Percentiles rank a stretch among this genome's conserved stretches.
These are phyloP conservation scores for Aspergillus latus DNA, from an alignment of 2,329 filamentous ascomycete species.

Conservation along the genomic window DNA sequence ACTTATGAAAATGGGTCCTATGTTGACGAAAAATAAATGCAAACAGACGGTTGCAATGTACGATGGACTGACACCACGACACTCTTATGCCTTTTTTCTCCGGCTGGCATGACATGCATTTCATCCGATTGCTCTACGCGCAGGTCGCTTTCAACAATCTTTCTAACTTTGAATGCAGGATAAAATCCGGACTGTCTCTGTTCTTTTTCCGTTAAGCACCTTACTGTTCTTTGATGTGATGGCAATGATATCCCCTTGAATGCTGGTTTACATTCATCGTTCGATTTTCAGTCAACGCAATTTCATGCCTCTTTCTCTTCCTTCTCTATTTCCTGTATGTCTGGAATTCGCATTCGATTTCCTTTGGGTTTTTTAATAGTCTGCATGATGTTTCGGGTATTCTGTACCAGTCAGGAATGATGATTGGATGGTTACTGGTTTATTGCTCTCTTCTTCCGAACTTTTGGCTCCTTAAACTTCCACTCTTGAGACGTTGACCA, in stretches of 20 bases:
- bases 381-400: slow-evolving; percentile 1
- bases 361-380: neutral
- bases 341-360: neutral
- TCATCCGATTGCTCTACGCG: slow-evolving; percentile 11
- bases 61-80: slow-evolving; percentile 6
- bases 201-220: slow-evolving; percentile 2
- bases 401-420: neutral
- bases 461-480: neutral
- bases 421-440: neutral
- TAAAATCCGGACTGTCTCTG: neutral
- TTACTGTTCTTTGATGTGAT: slow-evolving; percentile 9
- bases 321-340: neutral
- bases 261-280: slow-evolving; percentile 17
- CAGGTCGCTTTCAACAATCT: slow-evolving; percentile 17
- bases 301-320: slow-evolving; percentile 5
- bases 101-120: slow-evolving; percentile 16
- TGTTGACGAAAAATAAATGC: neutral
- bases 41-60: neutral
- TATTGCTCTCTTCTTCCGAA: neutral
- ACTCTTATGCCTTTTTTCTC: slow-evolving; percentile 8
- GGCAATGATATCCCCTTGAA: slow-evolving; percentile 23
- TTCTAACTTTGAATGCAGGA: neutral
- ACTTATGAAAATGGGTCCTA: neutral
- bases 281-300: slow-evolving; percentile 1
- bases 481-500: neutral